Conservation (phyloP, 805 yeast genomes). For the Yarrowia sp. region DNA sequence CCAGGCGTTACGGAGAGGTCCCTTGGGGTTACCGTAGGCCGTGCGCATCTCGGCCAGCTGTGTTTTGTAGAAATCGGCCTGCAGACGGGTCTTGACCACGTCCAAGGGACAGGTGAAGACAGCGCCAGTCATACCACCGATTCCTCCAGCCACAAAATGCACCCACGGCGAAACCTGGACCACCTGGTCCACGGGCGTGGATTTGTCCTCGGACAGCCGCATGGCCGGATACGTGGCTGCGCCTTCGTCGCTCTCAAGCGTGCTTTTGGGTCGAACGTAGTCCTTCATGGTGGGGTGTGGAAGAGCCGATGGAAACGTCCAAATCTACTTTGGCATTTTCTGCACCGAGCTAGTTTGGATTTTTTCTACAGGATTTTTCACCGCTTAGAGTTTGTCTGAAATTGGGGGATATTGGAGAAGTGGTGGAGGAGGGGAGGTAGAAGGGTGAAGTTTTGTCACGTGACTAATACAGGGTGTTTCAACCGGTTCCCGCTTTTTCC, state of each 20-base stretch:
- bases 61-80: constrained; percentile 73
- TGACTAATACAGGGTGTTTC: neutral
- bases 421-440: neutral
- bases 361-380: constrained; percentile 7
- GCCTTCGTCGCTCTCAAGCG: constrained; percentile 39
- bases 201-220: constrained; percentile 24
- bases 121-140: constrained; percentile 99
- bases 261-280: constrained; percentile 37
- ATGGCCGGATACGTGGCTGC: constrained; percentile 37
- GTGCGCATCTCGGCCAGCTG: constrained; percentile 41
- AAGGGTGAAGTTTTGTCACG: neutral
- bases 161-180: constrained; percentile 57
- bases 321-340: neutral
- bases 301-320: neutral
- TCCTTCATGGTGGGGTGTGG: constrained; percentile 28
- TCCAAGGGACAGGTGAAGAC: constrained; percentile 93
- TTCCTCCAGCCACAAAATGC: constrained; percentile 56
- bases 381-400: constrained; percentile 1
- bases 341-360: constrained; percentile 14
- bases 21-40: constrained; percentile 43
- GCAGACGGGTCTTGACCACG: constrained; percentile 93
- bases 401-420: no score
- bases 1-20: constrained; percentile 55
- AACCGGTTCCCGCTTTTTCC: no score
- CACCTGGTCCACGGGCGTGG: constrained; percentile 41